These are phyloP conservation scores for Salix brachista DNA, from an alignment of 345 rosid species.

Conservation along the genomic window DNA sequence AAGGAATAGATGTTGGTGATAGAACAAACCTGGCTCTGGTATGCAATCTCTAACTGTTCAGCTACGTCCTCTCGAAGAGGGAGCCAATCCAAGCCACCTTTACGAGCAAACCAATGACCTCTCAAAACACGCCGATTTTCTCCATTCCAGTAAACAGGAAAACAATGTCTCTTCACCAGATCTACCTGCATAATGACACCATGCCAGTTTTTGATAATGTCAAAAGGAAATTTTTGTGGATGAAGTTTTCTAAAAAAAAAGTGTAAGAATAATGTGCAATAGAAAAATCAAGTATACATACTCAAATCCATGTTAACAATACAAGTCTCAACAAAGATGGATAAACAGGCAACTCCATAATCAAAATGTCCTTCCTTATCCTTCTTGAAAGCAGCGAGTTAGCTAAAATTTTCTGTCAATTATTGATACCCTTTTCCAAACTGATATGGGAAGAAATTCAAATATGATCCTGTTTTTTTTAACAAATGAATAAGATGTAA, in stretches of 20 bases:
- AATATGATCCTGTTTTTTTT: background rate
- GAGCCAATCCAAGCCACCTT: conserved; percentile 93
- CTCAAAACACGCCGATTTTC: conserved; percentile 93
- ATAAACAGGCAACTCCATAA: background rate
- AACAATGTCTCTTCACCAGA: conserved; percentile 71
- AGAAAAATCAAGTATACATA: background rate
- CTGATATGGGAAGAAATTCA: background rate
- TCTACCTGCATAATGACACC: conserved; percentile 59
- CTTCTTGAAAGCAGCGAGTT: background rate
- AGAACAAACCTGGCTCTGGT: conserved; percentile 58
- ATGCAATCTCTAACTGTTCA: conserved; percentile 87
- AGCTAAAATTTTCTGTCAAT: background rate
- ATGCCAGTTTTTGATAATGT: conserved; percentile 2
- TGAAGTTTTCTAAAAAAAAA: background rate
- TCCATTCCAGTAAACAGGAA: conserved; percentile 96
- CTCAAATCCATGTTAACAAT: background rate
- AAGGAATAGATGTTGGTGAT: background rate
- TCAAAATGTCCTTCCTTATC: background rate
- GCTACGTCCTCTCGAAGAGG: conserved; percentile 90
- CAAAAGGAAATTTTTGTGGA: background rate
- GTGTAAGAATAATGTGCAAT: background rate
- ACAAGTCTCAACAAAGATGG: background rate
- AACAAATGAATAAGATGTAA: background rate
- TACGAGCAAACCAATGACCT: conserved; percentile 97
- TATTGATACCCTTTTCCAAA: background rate